Percentiles rank a stretch among this genome's conserved stretches.
phyloP scores from a whole-genome alignment of 148 eudicot species.

The Amaranthus palmeri region DNA sequence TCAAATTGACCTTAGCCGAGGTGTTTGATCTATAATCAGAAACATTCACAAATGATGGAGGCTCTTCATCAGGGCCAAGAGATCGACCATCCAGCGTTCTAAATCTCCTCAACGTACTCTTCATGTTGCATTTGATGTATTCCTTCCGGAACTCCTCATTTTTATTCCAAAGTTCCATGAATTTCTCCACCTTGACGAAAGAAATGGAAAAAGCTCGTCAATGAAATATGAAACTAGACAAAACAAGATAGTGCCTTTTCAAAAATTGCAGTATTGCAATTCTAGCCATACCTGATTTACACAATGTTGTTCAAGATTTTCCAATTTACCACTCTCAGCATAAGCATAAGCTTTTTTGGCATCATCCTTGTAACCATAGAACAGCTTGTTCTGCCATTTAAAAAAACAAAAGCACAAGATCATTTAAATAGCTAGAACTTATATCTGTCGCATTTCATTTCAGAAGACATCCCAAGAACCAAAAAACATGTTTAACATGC shows the following conservation, averaged over 20 bases:
- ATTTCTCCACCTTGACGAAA: constrained; percentile 48
- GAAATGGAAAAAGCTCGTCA: not conserved
- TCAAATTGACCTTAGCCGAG: constrained; percentile 25
- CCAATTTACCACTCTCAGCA: constrained; percentile 47
- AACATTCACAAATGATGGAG: constrained; percentile 33
- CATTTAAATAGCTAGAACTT: not conserved
- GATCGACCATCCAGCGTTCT: constrained; percentile 79
- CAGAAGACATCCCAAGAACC: not conserved
- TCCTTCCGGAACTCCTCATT: constrained; percentile 65
- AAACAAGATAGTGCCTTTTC: not conserved
- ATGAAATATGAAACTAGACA: not conserved
- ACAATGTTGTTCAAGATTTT: constrained; percentile 52
- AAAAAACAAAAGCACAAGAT: constrained; percentile 10
- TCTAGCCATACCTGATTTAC: constrained; percentile 47
- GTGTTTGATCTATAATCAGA: constrained; percentile 30
- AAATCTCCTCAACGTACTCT: constrained; percentile 73
- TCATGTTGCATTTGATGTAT: constrained; percentile 51
- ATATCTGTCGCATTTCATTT: not conserved
- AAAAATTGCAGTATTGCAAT: not conserved
- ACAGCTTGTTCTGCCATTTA: constrained; percentile 51
- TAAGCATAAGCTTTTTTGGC: constrained; percentile 41
- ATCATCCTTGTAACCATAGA: constrained; percentile 60
- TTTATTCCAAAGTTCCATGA: constrained; percentile 70
- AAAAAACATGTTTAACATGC: too few species aligned
- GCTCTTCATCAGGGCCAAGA: constrained; percentile 76